Evolutionary conservation across 495 filamentous ascomycete species (phyloP).

Genomic region (Hypoxylon cercidicola): DNA sequence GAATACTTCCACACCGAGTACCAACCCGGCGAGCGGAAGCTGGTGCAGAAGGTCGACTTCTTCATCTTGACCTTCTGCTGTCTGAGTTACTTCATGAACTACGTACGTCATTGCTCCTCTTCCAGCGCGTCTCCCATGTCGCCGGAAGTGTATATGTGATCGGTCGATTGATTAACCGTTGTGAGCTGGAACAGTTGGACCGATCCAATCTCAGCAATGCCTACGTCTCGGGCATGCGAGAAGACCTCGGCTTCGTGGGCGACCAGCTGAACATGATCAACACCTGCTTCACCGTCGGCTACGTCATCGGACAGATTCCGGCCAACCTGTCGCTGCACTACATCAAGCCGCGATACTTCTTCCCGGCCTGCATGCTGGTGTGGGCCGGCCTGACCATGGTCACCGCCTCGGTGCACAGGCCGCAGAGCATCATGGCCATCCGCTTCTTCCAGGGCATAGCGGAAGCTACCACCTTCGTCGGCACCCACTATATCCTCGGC

Average conservation of each 20-base stretch:
- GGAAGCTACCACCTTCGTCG: conserved; percentile 69
- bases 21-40: conserved; percentile 54
- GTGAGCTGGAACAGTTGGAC: conserved; percentile 54
- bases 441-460: conserved; percentile 75
- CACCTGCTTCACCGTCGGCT: conserved; percentile 60
- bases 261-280: conserved; percentile 70
- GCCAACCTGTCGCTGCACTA: conserved; percentile 69
- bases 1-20: conserved; percentile 50
- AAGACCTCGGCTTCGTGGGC: conserved; percentile 66
- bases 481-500: conserved; percentile 73
- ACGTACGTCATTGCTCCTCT: conserved; percentile 36
- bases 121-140: not conserved
- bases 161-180: conserved; percentile 38
- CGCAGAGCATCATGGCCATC: conserved; percentile 69
- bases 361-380: conserved; percentile 68
- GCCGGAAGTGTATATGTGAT: not conserved
- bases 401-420: conserved; percentile 61
- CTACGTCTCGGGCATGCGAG: conserved; percentile 74
- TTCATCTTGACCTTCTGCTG: conserved; percentile 75
- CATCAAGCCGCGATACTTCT: conserved; percentile 66
- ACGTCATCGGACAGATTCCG: conserved; percentile 69
- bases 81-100: conserved; percentile 65
- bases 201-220: conserved; percentile 69
- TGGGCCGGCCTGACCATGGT: conserved; percentile 72
- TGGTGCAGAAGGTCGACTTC: conserved; percentile 69